These are phyloP conservation scores for Salix viminalis DNA, from an alignment of 345 rosid genomes.

Conservation along the genomic window DNA sequence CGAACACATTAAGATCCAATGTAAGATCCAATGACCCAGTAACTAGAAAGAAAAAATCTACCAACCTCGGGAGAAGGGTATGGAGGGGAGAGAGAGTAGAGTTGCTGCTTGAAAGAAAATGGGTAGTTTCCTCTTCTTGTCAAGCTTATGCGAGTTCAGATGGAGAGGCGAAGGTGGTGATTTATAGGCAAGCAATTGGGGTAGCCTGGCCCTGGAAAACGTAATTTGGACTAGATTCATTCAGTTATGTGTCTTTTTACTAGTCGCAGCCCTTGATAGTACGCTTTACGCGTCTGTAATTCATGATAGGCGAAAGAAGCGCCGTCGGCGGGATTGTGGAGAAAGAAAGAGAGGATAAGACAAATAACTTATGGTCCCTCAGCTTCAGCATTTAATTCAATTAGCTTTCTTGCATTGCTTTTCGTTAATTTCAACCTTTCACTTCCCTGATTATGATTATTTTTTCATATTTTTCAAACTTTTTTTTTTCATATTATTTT, in stretches of 20 bases:
- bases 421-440: too few species aligned
- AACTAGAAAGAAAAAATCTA: background rate
- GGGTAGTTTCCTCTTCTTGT: background rate
- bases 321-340: background rate
- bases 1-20: background rate
- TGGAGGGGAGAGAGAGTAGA: too few species aligned
- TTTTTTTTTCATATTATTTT: too few species aligned
- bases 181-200: background rate
- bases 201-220: background rate
- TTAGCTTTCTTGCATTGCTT: too few species aligned
- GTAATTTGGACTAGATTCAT: slow-evolving; percentile 12
- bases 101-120: background rate
- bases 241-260: background rate
- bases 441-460: too few species aligned
- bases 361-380: background rate
- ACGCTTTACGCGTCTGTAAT: background rate
- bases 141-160: background rate
- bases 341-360: background rate
- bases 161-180: background rate
- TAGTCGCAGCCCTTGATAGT: background rate
- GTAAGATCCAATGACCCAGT: background rate
- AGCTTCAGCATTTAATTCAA: background rate
- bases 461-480: too few species aligned
- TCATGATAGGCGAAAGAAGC: background rate
- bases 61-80: background rate